Base-by-base conservation (phyloP, 2,329 filamentous ascomycete species). In the Cercospora citrullina region DNA sequence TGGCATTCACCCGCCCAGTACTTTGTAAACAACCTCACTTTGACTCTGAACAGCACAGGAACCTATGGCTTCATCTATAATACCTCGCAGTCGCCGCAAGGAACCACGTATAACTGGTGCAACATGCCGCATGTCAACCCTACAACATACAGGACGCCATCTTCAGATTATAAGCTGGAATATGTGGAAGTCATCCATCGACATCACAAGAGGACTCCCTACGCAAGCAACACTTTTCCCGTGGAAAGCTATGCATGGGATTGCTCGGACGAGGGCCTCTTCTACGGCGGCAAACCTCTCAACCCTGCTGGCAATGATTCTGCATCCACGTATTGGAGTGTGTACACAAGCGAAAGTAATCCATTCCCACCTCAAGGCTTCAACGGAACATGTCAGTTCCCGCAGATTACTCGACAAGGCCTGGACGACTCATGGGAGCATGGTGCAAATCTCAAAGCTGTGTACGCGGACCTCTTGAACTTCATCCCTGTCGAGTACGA, bases 161-260 rank as follows among this genome's bases (percentile, higher is more conserved):
- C 85, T 0, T 73, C 81, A 1, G 71, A 79, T n/a, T 93, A 87
- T 75, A 82, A 88, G 73, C 81, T 95, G 61, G 80, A 85, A 74
- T 94, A 94, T 76, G 91, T 94, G 7, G 91, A 94, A 80, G 81
- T 94, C 84, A 90, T 94, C 60, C 92, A 95, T 75, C 87, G 92
- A 62, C 92, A 95, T 77, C 92, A 95, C 79, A 95, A 95, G 77
- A 87, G 92, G 23, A 95, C 91, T 0, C 91, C 91, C 0, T 95
- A 95, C 77, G 87, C 90, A 1, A 84, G 85, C 63, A 96, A 95
- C 76, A 87, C 88, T 0, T 94, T 95, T 73, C 91, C 91, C 0
- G 81, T 86, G 0, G 92, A 95, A 77, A 81, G 87, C 0, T 91
- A 92, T 75, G 80, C 82, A 18, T 95, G 91, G 92, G 79, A 90